Evolutionary conservation across 2,329 filamentous ascomycete species (phyloP), one percentile per base, ranked within the genome.

Genomic region (Fusarium sp.): DNA sequence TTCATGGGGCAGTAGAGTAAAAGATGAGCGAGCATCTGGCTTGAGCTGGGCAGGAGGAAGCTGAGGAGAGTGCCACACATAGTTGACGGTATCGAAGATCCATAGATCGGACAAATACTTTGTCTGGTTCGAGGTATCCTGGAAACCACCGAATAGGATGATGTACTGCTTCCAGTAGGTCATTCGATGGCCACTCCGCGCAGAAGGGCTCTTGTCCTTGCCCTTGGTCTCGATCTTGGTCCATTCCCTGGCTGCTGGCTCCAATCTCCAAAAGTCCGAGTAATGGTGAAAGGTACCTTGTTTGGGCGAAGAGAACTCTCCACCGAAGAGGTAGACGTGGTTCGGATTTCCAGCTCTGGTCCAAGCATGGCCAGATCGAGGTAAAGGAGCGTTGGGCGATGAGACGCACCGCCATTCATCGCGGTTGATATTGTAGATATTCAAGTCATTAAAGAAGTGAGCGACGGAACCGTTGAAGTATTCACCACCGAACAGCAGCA

Each of bases 221-320:
- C 92, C 92, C 82, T 87, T 88, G 72, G 85, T 85, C 78, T 99
- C 96, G 33, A 99, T 84, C 64, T 94, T 91, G 57, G 89, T 92
- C 96, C 96, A 99, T 82, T 99, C 96, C 73, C 94, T 86, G 9
- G 88, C 90, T 10, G 85, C 86, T 1, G 95, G 92, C 75, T 98
- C 94, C 43, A 98, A 86, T 49, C 91, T 87, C 95, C 96, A 99
- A 78, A 99, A 98, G 81, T 98, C 96, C 75, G 97, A 97, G 82
- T 99, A 99, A 80, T 99, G 96, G 78, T 99, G 97, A 75, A 99
- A 99, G 0, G 95, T 98, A 6, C 96, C 96, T 80, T 98, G 96
- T 77, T 97, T 98, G 3, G 96, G 96, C 27, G 91, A 95, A 59
- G 92, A 96, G 78, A 99, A 99, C 80, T 99, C 96, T 64, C 95